Conservation (phyloP, 139 green algal species). For the Chlorella sorokiniana region DNA sequence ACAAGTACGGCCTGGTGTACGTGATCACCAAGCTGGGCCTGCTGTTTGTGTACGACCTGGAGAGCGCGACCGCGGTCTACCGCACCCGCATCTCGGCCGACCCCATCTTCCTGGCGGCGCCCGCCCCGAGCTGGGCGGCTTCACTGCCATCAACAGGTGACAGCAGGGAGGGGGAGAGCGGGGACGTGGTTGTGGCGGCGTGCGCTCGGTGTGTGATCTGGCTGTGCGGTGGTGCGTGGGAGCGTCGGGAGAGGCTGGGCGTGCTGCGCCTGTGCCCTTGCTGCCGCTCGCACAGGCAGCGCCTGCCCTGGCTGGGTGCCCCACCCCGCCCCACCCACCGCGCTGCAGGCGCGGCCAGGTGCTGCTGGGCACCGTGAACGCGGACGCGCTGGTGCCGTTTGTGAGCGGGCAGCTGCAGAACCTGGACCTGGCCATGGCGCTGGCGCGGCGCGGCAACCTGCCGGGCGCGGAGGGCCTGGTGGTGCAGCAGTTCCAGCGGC, state of each 20-base stretch:
- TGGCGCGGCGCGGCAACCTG: constrained; percentile 93
- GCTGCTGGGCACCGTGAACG: constrained; percentile 91
- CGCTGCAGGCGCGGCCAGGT: constrained; percentile 83
- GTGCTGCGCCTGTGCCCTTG: too few relatives aligned
- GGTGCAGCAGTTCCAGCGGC: constrained; percentile 92
- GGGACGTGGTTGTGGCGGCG: too few relatives aligned
- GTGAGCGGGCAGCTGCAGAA: constrained; percentile 94
- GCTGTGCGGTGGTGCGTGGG: too few relatives aligned
- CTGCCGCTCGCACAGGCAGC: too few relatives aligned
- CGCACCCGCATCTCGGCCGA: constrained; percentile 94
- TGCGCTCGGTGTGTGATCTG: too few relatives aligned
- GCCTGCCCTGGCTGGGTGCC: too few relatives aligned
- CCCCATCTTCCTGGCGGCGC: constrained; percentile 93
- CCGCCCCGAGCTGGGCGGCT: constrained; percentile 81
- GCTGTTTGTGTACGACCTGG: constrained; percentile 99
- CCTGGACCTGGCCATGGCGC: constrained; percentile 90
- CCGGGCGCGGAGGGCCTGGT: constrained; percentile 94
- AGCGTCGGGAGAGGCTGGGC: too few relatives aligned
- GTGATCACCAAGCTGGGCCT: constrained; percentile 98
- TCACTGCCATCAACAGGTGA: constrained; percentile 91
- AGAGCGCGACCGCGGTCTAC: constrained; percentile 94
- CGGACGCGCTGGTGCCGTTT: constrained; percentile 94
- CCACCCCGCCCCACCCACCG: neutral
- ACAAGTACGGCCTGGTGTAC: constrained; percentile 92
- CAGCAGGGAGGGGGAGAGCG: too few relatives aligned